Percentiles rank a stretch among this genome's conserved stretches.
phyloP scores from a whole-genome alignment of 139 green algal species.

The Auxenochlorella pyrenoidosa region DNA sequence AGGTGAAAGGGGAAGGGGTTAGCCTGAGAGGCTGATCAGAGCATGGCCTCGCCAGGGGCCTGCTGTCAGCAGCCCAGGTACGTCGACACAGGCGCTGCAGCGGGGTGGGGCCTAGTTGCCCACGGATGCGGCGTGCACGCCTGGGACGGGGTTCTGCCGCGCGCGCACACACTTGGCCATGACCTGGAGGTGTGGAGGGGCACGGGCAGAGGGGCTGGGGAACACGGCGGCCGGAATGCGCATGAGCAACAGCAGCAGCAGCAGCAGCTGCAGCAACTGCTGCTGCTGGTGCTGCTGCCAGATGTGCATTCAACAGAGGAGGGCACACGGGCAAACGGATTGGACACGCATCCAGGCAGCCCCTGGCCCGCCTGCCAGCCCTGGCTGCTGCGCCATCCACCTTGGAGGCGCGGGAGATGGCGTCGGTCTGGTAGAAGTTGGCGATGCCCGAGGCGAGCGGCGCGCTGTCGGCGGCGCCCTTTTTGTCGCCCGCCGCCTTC shows the following conservation, averaged over 20 bases:
- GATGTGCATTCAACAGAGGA: too few relatives aligned
- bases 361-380: too few relatives aligned
- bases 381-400: too few relatives aligned
- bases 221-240: too few relatives aligned
- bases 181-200: conserved; percentile 35
- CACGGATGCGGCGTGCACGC: conserved; percentile 2
- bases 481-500: conserved; percentile 57
- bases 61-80: background rate
- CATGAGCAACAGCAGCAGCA: too few relatives aligned
- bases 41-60: background rate
- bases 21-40: too few relatives aligned
- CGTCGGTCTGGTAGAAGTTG: conserved; percentile 99
- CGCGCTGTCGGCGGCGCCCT: background rate
- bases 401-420: conserved; percentile 86
- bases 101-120: background rate
- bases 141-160: conserved; percentile 4
- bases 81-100: background rate
- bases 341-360: too few relatives aligned
- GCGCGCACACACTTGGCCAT: conserved; percentile 92
- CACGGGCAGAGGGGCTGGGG: too few relatives aligned
- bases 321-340: too few relatives aligned
- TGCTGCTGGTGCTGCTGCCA: too few relatives aligned
- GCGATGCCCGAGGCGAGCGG: conserved; percentile 75
- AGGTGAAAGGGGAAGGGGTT: background rate
- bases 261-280: too few relatives aligned